Conservation (phyloP, 257 asterid species). For the Nicotiana undulata region DNA sequence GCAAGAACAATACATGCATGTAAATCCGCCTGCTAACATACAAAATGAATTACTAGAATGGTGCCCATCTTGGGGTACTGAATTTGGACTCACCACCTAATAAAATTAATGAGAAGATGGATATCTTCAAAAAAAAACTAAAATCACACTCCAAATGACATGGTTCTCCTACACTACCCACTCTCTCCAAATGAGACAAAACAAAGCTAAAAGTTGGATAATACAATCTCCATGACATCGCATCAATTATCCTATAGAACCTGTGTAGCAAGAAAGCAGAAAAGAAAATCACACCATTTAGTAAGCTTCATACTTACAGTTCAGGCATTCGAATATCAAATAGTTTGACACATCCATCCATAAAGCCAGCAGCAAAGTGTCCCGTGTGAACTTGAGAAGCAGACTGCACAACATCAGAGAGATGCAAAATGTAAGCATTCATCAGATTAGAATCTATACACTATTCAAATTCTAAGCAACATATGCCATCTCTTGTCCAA, state of each 20-base stretch:
- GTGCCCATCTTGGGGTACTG: background rate
- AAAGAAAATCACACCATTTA: background rate
- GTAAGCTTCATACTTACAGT: slow-evolving; percentile 45
- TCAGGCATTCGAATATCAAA: slow-evolving; percentile 78
- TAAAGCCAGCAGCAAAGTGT: slow-evolving; percentile 87
- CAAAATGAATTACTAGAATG: background rate
- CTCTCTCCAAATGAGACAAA: background rate
- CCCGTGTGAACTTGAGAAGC: slow-evolving; percentile 91
- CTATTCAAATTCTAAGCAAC: background rate
- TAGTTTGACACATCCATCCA: slow-evolving; percentile 73
- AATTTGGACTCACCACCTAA: background rate
- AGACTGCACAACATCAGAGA: slow-evolving; percentile 38
- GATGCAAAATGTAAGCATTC: background rate
- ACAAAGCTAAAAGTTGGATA: background rate
- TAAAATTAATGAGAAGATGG: background rate
- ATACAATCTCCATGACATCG: background rate
- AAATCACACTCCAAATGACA: background rate
- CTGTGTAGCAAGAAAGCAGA: background rate
- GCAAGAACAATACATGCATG: background rate
- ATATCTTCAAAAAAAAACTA: background rate
- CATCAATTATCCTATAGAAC: background rate
- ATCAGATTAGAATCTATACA: background rate
- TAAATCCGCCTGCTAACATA: background rate
- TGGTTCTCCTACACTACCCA: background rate
- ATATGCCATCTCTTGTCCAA: background rate